A percentile compares a stretch with the other conserved stretches of the same genome.
Evolutionary conservation across 1,284 basidiomycete genomes (phyloP).

Genomic region (Melampsora larici-populina): DNA sequence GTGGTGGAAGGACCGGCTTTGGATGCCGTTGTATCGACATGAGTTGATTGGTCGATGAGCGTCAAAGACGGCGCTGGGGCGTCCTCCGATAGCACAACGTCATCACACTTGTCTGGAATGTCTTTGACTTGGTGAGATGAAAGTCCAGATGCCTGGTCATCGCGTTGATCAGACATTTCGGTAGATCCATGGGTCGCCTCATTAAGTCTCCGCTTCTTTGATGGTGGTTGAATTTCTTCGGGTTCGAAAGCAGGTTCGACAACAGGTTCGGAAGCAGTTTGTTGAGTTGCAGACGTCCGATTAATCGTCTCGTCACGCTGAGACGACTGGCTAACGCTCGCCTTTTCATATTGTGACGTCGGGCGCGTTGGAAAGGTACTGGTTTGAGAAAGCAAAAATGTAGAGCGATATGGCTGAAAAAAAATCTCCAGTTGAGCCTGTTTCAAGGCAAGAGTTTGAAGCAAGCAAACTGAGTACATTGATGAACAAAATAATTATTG

Average conservation of each 20-base stretch:
- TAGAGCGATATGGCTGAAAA: conserved; percentile 1
- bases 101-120: no score
- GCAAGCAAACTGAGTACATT: no score
- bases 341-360: not conserved
- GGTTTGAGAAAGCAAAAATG: not conserved
- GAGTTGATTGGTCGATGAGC: no score
- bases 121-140: not conserved
- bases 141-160: not conserved
- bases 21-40: no score
- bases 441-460: no score
- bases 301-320: not conserved
- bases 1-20: not conserved
- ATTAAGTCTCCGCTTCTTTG: no score
- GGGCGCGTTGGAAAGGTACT: not conserved
- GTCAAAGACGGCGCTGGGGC: no score
- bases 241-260: not conserved
- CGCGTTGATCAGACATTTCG: not conserved
- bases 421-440: not conserved
- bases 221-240: not conserved
- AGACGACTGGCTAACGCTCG: not conserved
- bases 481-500: no score
- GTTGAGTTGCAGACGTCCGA: not conserved
- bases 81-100: no score
- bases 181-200: no score
- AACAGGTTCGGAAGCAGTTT: not conserved